Evolutionary conservation across 108 stramenopile genomes (phyloP).

Genomic region (Cyclotella baltica): DNA sequence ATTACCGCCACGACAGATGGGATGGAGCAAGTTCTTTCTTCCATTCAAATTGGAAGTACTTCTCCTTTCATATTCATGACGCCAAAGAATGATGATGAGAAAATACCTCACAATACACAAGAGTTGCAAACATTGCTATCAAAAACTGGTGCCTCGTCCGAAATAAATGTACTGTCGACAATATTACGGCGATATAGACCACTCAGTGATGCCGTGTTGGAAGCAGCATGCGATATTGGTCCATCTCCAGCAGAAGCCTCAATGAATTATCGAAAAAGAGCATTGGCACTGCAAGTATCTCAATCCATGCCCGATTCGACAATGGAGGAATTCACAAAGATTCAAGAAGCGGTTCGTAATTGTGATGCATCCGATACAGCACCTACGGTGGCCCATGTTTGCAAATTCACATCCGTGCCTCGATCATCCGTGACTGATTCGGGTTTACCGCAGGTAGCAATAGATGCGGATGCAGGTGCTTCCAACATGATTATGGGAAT

Average conservation of each 20-base stretch:
- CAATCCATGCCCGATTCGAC: slow-evolving; percentile 7
- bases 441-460: slow-evolving; percentile 32
- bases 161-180: slow-evolving; percentile 73
- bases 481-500: slow-evolving; percentile 76
- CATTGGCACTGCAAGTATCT: slow-evolving; percentile 62
- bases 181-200: slow-evolving; percentile 82
- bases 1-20: slow-evolving; percentile 72
- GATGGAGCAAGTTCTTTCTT: slow-evolving; percentile 73
- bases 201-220: slow-evolving; percentile 75
- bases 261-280: slow-evolving; percentile 57
- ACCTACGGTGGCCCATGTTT: slow-evolving; percentile 80
- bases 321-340: slow-evolving; percentile 43
- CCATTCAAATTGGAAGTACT: slow-evolving; percentile 64
- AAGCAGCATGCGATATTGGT: slow-evolving; percentile 78
- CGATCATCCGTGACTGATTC: slow-evolving; percentile 75
- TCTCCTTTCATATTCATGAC: slow-evolving; percentile 29
- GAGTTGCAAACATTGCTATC: slow-evolving; percentile 66
- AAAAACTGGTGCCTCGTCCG: slow-evolving; percentile 72
- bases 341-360: slow-evolving; percentile 64
- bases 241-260: slow-evolving; percentile 76
- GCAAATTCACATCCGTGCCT: slow-evolving; percentile 77
- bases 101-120: slow-evolving; percentile 41
- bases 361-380: slow-evolving; percentile 60
- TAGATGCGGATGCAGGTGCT: slow-evolving; percentile 32
- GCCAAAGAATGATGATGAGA: slow-evolving; percentile 11